Conservation (phyloP, 495 filamentous ascomycete species). For the Trichoderma virens region DNA sequence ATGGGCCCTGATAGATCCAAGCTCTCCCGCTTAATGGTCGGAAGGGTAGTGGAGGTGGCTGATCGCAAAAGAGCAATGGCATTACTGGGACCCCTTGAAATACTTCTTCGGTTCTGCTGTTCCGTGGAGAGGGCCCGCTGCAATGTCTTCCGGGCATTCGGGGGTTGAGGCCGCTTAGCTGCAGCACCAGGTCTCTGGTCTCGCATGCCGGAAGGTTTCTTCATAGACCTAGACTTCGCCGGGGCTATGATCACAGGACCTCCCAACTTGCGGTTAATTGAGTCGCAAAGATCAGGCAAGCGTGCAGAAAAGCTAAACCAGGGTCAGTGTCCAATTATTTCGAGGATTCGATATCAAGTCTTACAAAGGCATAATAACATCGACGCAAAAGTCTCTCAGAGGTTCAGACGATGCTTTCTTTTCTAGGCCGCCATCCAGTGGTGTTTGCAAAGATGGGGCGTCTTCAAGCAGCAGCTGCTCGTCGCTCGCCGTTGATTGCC, state of each 20-base stretch:
- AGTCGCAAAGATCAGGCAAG: slow-evolving; percentile 69
- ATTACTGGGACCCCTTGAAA: slow-evolving; percentile 43
- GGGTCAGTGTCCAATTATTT: slow-evolving; percentile 16
- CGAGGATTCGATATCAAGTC: slow-evolving; percentile 16
- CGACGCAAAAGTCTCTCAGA: slow-evolving; percentile 69
- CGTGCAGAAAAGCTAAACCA: slow-evolving; percentile 65
- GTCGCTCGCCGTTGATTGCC: slow-evolving; percentile 73
- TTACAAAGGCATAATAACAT: slow-evolving; percentile 90
- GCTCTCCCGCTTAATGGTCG: slow-evolving; percentile 54
- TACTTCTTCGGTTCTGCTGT: slow-evolving; percentile 35
- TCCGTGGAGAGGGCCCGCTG: slow-evolving; percentile 70
- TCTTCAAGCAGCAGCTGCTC: slow-evolving; percentile 46
- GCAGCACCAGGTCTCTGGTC: slow-evolving; percentile 48
- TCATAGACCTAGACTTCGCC: slow-evolving; percentile 36
- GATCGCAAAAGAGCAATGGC: slow-evolving; percentile 58
- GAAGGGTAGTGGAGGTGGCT: slow-evolving; percentile 52
- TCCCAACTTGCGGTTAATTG: slow-evolving; percentile 80
- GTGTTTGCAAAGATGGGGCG: slow-evolving; percentile 20
- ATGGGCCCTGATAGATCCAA: slow-evolving; percentile 18
- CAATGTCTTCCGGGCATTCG: slow-evolving; percentile 50
- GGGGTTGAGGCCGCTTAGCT: slow-evolving; percentile 40
- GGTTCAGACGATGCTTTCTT: slow-evolving; percentile 29
- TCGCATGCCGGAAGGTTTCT: slow-evolving; percentile 22
- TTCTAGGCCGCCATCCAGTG: slow-evolving; percentile 21
- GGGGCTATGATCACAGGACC: slow-evolving; percentile 62